Evolutionary conservation across 768 basidiomycete genomes (phyloP), one percentile per base, ranked within the genome.

Genomic region (Pleurotus tuber-regium): DNA sequence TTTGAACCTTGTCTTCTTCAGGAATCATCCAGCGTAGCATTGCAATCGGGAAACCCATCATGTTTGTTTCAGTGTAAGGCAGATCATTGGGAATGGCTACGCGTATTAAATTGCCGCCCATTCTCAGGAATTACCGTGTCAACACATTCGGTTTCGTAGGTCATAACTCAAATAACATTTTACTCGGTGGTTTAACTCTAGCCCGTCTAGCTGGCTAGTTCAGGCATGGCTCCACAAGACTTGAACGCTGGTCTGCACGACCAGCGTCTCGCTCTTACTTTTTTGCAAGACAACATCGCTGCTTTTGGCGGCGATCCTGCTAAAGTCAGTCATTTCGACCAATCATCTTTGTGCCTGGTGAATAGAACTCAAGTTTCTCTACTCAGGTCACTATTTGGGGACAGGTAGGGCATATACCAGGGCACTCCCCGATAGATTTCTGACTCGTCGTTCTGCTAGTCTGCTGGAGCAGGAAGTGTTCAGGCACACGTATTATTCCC

Each of bases 281-380:
- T 86, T 63, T 66, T 88, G 0, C 77, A 85, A 54, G 69, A 82
- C n/a, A 84, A 89, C 57, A 80, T 87, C 14, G 75, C 69, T 2
- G 73, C 74, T 2, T 88, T 88, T 58, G 84, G 84, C 10, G 86
- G 86, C 1, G 79, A 86, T 63, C 77, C 78, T 11, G 55, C 65
- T 10, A 85, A 83, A 66, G 82, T 73, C 59, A 24, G 58, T 50
- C 5, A 21, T 4, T 19, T 18, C 10, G 21, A 7, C 28, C 9
- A 18, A n/a, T n/a, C n/a, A n/a, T n/a, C n/a, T n/a, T n/a, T n/a
- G n/a, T n/a, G n/a, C n/a, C n/a, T n/a, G n/a, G n/a, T n/a, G n/a
- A n/a, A n/a, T n/a, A 24, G 18, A n/a, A 14, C 16, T 31, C 16
- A 29, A 19, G 4, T 28, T 43, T 38, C 9, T 1, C 12, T 28